A percentile compares a stretch with the other conserved stretches of the same genome.
phyloP scores from a whole-genome alignment of 306 rosid species.

The Rosa lucieae region DNA sequence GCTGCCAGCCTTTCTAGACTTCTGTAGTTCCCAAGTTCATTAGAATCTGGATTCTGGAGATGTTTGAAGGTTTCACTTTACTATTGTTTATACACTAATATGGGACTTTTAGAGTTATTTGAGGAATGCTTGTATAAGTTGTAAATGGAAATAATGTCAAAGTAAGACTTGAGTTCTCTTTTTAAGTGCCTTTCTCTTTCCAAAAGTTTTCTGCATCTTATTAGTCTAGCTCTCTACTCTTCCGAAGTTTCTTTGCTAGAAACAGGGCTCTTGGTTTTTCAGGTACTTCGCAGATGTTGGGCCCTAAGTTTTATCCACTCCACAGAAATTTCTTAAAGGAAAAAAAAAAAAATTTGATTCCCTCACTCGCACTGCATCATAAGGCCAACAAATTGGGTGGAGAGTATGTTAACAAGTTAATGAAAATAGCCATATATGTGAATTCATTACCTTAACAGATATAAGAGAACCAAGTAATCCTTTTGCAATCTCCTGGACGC shows the following conservation, averaged over 20 bases:
- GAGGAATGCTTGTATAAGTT: neutral
- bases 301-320: neutral
- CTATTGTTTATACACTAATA: neutral
- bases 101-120: neutral
- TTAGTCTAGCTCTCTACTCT: neutral
- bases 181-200: neutral
- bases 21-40: neutral
- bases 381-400: neutral
- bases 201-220: neutral
- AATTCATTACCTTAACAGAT: conserved; percentile 58
- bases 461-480: conserved; percentile 52
- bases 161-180: neutral
- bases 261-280: neutral
- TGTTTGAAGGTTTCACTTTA: neutral
- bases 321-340: neutral
- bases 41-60: neutral
- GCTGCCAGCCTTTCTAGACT: neutral
- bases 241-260: neutral
- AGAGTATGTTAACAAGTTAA: neutral
- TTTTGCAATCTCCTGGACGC: conserved; percentile 69
- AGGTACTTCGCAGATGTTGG: neutral
- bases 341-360: neutral
- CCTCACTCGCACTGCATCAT: neutral
- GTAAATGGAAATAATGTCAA: neutral
- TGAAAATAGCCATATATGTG: conserved; percentile 10